Evolutionary conservation across 2,329 filamentous ascomycete genomes (phyloP).

Genomic region (Cladobotryum mycophilum): DNA sequence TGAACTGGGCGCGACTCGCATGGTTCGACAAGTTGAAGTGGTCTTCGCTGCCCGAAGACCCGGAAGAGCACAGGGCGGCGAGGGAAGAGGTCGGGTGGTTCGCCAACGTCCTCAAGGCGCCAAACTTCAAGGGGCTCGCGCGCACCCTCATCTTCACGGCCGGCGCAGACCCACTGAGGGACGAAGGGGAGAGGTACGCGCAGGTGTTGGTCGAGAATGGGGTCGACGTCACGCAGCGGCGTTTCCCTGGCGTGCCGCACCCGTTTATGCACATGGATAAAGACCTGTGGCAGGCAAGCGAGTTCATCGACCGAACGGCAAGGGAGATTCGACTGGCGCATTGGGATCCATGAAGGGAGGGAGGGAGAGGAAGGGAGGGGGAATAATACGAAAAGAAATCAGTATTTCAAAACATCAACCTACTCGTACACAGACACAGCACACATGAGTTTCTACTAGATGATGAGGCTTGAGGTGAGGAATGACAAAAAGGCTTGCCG

Average conservation of each 20-base stretch:
- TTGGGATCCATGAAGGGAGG: conserved; percentile 2
- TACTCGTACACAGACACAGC: no score
- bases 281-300: conserved; percentile 29
- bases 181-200: conserved; percentile 44
- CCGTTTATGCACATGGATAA: conserved; percentile 45
- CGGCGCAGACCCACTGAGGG: conserved; percentile 38
- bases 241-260: conserved; percentile 43
- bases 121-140: conserved; percentile 26
- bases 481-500: no score
- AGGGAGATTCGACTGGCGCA: conserved; percentile 25
- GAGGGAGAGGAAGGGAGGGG: no score
- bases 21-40: conserved; percentile 35
- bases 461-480: no score
- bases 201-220: conserved; percentile 36
- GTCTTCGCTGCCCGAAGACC: conserved; percentile 17
- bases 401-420: no score
- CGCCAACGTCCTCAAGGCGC: conserved; percentile 30
- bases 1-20: conserved; percentile 37
- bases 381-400: no score
- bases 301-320: conserved; percentile 28
- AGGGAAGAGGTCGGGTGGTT: conserved; percentile 20
- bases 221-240: conserved; percentile 37
- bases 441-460: no score
- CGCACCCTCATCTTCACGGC: conserved; percentile 38
- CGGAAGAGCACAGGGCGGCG: conserved; percentile 10